Base-by-base conservation (phyloP, 371 early-diverging fungal species). In the Syncephalastrum sp. region DNA sequence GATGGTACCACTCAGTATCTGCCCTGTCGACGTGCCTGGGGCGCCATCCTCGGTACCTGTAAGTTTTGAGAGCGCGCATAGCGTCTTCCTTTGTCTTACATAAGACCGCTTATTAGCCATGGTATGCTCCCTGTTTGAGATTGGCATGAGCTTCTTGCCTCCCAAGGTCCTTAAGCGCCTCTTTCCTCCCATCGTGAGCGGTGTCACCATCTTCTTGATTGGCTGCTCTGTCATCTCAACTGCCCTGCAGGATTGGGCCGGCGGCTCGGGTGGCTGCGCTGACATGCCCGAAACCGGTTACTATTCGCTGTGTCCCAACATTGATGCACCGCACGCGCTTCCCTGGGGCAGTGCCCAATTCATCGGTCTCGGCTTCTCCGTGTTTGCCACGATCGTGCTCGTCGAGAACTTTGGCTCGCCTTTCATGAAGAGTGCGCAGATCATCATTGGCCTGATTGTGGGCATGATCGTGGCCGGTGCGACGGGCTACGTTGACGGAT, bases 371-470 rank as follows among this genome's bases (percentile, higher is more conserved):
- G 87, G 87, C 12, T 79, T 84, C 58, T 49, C 79, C 16, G 86
- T 86, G 6, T 86, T 83, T 58, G 67, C 69, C 2, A 71, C 78
- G 4, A 86, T 86, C 59, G 53, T 83, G n/a, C 10, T 86, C 3
- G 75, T 86, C 19, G 87, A 86, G 63, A 75, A 81, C 56, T 70
- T 86, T 53, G 87, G 87, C 1, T 86, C 86, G 1, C 74, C 86
- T 0, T 84, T 84, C 50, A 82, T 86, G 85, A 79, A 79, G 66
- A 86, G 82, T 55, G 75, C 81, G 12, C 80, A 65, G 56, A 72
- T 86, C 27, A 77, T 86, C 6, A 66, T 86, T 53, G 87, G 84
- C 17, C 69, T 86, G 46, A 64, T 80, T 59, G 77, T 86, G 0
- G 87, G 87, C 5, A 75, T 75, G 57, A 75, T 86, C 62, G 79